Base-by-base conservation (phyloP, 345 rosid species). In the Aquilaria sinensis region DNA sequence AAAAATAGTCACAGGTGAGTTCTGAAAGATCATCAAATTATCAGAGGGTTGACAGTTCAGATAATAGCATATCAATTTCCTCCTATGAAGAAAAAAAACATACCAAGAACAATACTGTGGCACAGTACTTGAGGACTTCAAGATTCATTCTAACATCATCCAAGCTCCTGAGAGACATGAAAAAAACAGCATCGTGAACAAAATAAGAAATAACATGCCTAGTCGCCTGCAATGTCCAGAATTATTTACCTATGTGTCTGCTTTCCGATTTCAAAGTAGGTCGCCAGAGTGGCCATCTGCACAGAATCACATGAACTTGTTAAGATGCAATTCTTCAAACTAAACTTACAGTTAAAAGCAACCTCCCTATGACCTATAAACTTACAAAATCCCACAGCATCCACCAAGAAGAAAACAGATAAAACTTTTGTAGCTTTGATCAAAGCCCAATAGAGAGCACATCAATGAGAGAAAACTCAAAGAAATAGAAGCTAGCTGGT, bases 121-220 rank as follows among this genome's bases (percentile, higher is more conserved):
- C 97, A 76, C 99, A 94, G 34, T 81, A 77, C 73, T 94, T 94
- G 49, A 94, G 58, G 72, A 90, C 96, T 80, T 94, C 96, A 68
- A 94, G 86, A 76, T 94, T 94, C 97, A 94, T 83, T 47, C 89
- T 69, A 52, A 90, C 96, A 81, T 94, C 99, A 54, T 85, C 99
- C 59, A 94, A 78, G 78, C 99, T 94, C 91, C 99, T 94, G 83
- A 64, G 61, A 56, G n/a, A 71, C 58, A 70, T 58, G 56, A 48
- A 9, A 51, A 56, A 43, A 3, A 30, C 46, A 62, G 16, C 43
- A 37, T 60, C 29, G 16, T 58, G 34, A 53, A 48, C 31, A 57
- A 31, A 47, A 30, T 48, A 65, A 6, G 51, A 55, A 70, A n/a
- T 50, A 53, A 43, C 33, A 53, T 61, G 23, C 29, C 68, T 47